These are phyloP conservation scores for Aegle marmelos DNA, from an alignment of 345 rosid species.

Conservation along the genomic window DNA sequence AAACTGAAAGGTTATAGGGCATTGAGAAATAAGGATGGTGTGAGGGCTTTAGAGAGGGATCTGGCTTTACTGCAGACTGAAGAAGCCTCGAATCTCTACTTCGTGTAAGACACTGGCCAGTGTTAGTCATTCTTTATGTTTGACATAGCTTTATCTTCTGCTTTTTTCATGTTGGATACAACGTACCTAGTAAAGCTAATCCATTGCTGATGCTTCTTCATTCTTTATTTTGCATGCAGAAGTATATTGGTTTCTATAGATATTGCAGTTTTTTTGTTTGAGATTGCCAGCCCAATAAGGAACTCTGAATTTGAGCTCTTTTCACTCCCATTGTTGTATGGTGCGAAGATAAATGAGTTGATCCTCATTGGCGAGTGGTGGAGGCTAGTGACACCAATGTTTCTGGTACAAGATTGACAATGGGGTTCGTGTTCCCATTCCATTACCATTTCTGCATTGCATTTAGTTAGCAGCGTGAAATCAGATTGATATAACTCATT, in stretches of 20 bases:
- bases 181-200: background rate
- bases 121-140: background rate
- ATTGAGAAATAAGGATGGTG: slow-evolving; percentile 18
- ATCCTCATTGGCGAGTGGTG: slow-evolving; percentile 94
- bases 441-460: slow-evolving; percentile 20
- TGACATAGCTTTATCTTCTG: background rate
- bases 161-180: background rate
- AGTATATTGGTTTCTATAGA: slow-evolving; percentile 64
- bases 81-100: slow-evolving; percentile 61
- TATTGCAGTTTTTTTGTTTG: slow-evolving; percentile 77
- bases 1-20: slow-evolving; percentile 17
- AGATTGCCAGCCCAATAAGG: slow-evolving; percentile 72
- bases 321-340: slow-evolving; percentile 69
- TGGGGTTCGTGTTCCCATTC: slow-evolving; percentile 76
- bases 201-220: background rate
- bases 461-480: background rate
- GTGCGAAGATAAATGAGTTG: slow-evolving; percentile 85
- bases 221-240: slow-evolving; percentile 43
- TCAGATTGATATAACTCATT: background rate
- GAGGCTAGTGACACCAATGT: slow-evolving; percentile 95
- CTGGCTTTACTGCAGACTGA: slow-evolving; percentile 33
- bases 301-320: slow-evolving; percentile 59
- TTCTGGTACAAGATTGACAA: slow-evolving; percentile 96
- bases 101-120: slow-evolving; percentile 42
- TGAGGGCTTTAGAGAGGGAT: slow-evolving; percentile 18